phyloP scores from a whole-genome alignment of 805 yeast genomes.

The Priceomyces haplophilus region DNA sequence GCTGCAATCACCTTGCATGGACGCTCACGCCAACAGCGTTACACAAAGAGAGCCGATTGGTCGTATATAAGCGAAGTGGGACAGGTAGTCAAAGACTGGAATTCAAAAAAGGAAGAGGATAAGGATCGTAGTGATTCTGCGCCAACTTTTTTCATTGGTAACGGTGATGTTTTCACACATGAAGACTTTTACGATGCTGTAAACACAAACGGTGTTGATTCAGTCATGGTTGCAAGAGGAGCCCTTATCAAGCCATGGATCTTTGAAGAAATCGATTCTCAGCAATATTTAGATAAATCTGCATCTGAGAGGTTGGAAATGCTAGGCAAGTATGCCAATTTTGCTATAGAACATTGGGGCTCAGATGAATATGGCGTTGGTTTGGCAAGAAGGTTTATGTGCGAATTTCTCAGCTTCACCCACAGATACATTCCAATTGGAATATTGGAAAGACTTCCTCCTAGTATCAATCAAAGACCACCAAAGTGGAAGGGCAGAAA shows the following conservation, averaged over 20 bases:
- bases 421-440: constrained; percentile 95
- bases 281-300: constrained; percentile 85
- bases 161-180: constrained; percentile 86
- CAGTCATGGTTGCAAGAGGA: constrained; percentile 97
- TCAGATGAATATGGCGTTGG: constrained; percentile 92
- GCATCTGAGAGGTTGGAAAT: constrained; percentile 86
- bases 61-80: constrained; percentile 77
- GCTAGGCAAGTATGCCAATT: constrained; percentile 64
- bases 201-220: constrained; percentile 68
- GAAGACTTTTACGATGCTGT: constrained; percentile 84
- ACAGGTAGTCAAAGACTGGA: constrained; percentile 56
- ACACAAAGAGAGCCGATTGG: constrained; percentile 92
- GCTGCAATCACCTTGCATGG: constrained; percentile 95
- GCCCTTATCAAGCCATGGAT: constrained; percentile 99
- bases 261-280: constrained; percentile 88
- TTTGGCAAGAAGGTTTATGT: constrained; percentile 81
- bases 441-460: constrained; percentile 82
- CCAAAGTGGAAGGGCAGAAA: constrained; percentile 90
- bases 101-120: constrained; percentile 53
- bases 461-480: constrained; percentile 89
- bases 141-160: constrained; percentile 83
- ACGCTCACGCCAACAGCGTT: constrained; percentile 92
- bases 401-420: constrained; percentile 92
- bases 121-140: constrained; percentile 56
- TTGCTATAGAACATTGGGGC: constrained; percentile 96